Percentiles rank a stretch among this genome's conserved stretches.
Conservation (phyloP, 1,284 basidiomycete genomes). For the Puccinia coronata region DNA sequence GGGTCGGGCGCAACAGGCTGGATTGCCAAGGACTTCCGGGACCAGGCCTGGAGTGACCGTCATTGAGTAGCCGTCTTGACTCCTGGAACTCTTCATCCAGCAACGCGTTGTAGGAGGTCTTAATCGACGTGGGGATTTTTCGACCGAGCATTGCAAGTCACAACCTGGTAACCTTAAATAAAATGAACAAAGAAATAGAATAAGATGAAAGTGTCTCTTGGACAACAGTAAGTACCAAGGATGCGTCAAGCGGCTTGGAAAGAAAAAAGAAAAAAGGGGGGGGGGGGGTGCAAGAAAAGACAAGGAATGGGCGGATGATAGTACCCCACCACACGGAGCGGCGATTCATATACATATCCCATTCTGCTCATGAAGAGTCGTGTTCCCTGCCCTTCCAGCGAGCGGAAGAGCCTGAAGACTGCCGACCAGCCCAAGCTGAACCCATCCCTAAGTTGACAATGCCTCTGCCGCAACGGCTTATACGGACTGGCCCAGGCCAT, state of each 20-base stretch:
- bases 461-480: too few relatives aligned
- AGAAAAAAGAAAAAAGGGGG: neutral
- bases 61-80: slow-evolving; percentile 15
- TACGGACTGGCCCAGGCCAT: too few relatives aligned
- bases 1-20: neutral
- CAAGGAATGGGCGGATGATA: neutral
- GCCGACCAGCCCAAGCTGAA: neutral
- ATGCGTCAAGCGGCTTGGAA: neutral
- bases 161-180: neutral
- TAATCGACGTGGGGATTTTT: slow-evolving; percentile 4
- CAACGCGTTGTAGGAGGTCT: slow-evolving; percentile 1
- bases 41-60: neutral
- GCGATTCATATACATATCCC: neutral
- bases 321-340: neutral
- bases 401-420: neutral
- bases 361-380: too few relatives aligned
- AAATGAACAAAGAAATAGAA: neutral
- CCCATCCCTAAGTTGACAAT: neutral
- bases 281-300: neutral
- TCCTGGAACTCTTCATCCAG: slow-evolving; percentile 18
- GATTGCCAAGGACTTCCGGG: neutral
- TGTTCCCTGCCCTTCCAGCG: too few relatives aligned
- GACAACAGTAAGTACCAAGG: neutral
- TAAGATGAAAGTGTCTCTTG: neutral
- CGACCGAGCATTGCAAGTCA: neutral